Conservation (phyloP, 2,329 filamentous ascomycete species). For the Cladosporium oxysporum region DNA sequence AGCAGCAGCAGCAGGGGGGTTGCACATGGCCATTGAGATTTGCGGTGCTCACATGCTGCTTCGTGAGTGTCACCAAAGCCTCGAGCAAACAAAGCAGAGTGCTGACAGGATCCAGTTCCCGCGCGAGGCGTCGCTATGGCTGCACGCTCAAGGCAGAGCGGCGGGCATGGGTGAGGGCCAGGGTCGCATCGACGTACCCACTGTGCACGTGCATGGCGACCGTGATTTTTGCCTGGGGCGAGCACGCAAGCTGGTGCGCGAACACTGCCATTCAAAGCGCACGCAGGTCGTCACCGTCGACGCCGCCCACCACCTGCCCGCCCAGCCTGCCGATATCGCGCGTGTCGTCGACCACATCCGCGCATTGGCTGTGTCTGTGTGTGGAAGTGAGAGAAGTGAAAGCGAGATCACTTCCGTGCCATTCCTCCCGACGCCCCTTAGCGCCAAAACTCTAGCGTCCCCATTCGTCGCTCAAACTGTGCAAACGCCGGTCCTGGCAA, state of each 20-base stretch:
- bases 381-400: neutral
- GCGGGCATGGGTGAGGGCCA: neutral
- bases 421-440: neutral
- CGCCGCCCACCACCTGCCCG: neutral
- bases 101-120: neutral
- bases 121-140: neutral
- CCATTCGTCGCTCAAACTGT: neutral
- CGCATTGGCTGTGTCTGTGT: neutral
- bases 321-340: neutral
- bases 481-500: neutral
- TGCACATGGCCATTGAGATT: neutral
- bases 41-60: neutral
- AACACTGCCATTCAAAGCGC: neutral
- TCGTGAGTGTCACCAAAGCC: neutral
- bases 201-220: neutral
- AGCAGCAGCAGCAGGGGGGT: neutral
- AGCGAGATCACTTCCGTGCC: neutral
- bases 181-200: neutral
- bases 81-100: neutral
- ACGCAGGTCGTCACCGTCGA: neutral
- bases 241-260: neutral
- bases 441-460: neutral
- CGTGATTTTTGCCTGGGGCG: neutral
- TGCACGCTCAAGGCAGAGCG: neutral
- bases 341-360: neutral